Base-by-base conservation (phyloP, 2,329 filamentous ascomycete species). In the Trichoderma pleuroti region DNA sequence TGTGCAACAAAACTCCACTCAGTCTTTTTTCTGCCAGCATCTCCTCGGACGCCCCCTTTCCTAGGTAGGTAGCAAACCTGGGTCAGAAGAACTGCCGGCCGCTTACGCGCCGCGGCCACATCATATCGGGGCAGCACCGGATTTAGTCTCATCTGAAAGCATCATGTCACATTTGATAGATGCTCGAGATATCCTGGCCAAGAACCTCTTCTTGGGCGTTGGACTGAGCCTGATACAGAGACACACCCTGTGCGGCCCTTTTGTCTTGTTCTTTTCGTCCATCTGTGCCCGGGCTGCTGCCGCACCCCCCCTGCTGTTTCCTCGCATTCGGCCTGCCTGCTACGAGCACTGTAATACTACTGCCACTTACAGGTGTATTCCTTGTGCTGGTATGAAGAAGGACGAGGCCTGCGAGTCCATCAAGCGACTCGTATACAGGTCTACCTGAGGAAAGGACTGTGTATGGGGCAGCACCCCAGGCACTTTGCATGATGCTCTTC, bases 81-180 rank as follows among this genome's bases (percentile, higher is more conserved):
- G 62, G 32, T 16, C 39, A 71, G 56, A 39, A 42, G 54, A 62
- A 71, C 69, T 71, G 69, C 69, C 69, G 69, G 59, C 60, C 64
- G 39, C 69, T 67, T 67, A 71, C 63, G 54, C 63, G 69, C 46
- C 69, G 69, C 54, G 67, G 69, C 69, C 63, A 67, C 63, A 67
- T 71, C 61, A 62, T 63, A 67, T 67, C 63, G 69, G 49, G n/a
- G 69, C 69, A 67, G 69, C 69, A 67, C 56, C 69, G 69, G 42
- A 34, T 71, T 67, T 59, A 62, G 69, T 67, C 42, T 62, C 69
- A 71, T 71, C 69, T 67, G 46, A 59, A 49, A 56, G 42, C 36
- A 61, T 61, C 54, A 71, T 71, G n/a, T 71, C 69, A 67, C 63
- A 67, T 71, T 42, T 71, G 62, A 71, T 32, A 65, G 69, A 71